These are phyloP conservation scores for Pseudocercospora fuligena DNA, from an alignment of 2,329 filamentous ascomycete species.

Conservation along the genomic window DNA sequence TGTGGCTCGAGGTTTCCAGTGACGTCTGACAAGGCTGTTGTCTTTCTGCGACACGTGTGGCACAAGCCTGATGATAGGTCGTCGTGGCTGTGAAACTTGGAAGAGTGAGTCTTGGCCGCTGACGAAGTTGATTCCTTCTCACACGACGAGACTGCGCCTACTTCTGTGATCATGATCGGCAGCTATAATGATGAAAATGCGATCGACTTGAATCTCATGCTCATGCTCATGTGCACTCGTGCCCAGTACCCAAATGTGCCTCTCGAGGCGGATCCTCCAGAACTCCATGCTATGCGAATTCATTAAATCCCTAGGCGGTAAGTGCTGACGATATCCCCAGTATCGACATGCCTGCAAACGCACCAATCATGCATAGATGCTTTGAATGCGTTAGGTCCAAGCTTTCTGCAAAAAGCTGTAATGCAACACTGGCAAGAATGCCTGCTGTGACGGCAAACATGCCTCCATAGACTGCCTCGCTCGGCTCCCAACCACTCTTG, in stretches of 20 bases:
- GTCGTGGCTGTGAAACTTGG: background rate
- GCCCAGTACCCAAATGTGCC: background rate
- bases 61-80: background rate
- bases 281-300: background rate
- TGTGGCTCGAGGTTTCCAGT: no score
- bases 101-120: background rate
- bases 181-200: background rate
- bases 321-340: constrained; percentile 84
- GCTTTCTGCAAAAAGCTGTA: constrained; percentile 88
- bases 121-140: background rate
- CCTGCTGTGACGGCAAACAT: constrained; percentile 91
- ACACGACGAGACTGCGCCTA: background rate
- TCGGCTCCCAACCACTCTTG: constrained; percentile 52
- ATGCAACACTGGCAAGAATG: constrained; percentile 91
- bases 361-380: constrained; percentile 77
- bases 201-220: background rate
- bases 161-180: background rate
- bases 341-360: constrained; percentile 84
- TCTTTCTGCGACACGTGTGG: background rate
- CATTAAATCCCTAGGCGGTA: constrained; percentile 60
- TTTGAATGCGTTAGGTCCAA: constrained; percentile 80
- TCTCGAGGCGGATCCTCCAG: background rate
- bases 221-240: background rate
- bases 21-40: no score
- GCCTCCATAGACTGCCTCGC: constrained; percentile 69